Percentiles rank a stretch among this genome's conserved stretches.
Evolutionary conservation across 192 early-diverging fungal genomes (phyloP).

Genomic region (Coemansia sp.): DNA sequence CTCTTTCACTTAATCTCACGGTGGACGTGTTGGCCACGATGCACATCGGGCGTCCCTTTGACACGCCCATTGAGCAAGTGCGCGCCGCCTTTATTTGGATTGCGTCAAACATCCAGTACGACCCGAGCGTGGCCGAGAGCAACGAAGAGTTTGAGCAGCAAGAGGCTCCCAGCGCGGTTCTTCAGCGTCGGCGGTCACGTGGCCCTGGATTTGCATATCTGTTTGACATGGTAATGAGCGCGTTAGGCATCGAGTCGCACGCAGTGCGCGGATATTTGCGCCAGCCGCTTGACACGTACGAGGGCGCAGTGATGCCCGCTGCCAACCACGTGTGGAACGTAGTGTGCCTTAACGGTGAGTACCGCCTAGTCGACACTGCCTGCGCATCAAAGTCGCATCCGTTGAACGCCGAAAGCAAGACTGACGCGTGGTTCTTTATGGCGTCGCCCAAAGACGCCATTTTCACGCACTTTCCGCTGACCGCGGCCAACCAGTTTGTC

Average conservation of each 20-base stretch:
- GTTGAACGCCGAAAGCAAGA: conserved; percentile 34
- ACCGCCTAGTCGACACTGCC: conserved; percentile 46
- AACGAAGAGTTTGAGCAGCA: conserved; percentile 44
- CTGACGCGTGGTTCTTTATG: conserved; percentile 48
- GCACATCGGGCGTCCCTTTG: conserved; percentile 65
- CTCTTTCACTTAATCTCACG: conserved; percentile 56
- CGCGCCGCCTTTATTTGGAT: conserved; percentile 68
- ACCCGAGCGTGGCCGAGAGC: conserved; percentile 32
- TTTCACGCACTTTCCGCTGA: conserved; percentile 47
- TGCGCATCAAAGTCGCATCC: conserved; percentile 45
- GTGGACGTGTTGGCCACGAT: conserved; percentile 59
- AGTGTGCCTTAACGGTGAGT: conserved; percentile 51
- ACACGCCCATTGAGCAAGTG: conserved; percentile 54
- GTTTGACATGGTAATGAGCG: conserved; percentile 46
- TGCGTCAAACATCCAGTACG: conserved; percentile 59
- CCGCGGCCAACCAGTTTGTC: conserved; percentile 39
- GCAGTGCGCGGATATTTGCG: conserved; percentile 50
- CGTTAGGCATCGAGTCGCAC: conserved; percentile 47
- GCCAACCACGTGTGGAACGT: conserved; percentile 55
- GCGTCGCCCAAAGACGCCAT: conserved; percentile 45
- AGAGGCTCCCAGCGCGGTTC: conserved; percentile 35
- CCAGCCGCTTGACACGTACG: conserved; percentile 45
- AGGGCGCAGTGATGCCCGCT: conserved; percentile 39
- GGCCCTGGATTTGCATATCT: conserved; percentile 50
- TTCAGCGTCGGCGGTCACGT: conserved; percentile 47